phyloP scores from a whole-genome alignment of 345 rosid genomes.

The Rhodamnia rubescens region DNA sequence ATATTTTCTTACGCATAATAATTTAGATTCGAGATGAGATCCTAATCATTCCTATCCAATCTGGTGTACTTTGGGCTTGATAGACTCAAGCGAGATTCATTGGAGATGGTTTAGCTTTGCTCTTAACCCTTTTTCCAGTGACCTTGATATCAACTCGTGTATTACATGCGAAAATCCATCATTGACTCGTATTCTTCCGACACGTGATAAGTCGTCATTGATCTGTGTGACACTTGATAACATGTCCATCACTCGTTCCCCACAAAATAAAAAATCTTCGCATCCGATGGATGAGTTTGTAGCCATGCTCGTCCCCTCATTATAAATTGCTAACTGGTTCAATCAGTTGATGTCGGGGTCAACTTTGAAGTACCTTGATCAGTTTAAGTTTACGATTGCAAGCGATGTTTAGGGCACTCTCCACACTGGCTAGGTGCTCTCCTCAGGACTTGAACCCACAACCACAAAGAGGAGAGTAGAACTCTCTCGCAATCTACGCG shows the following conservation, averaged over 20 bases:
- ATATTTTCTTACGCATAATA: not conserved
- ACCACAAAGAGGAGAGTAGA: not conserved
- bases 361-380: not conserved
- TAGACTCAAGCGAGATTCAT: not conserved
- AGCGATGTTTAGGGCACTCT: not conserved
- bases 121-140: not conserved
- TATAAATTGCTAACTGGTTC: not conserved
- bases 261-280: not conserved
- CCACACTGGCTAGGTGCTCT: not conserved
- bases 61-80: not conserved
- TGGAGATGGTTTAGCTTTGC: not conserved
- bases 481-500: not conserved
- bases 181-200: not conserved
- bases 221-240: not conserved
- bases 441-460: not conserved
- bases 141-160: not conserved
- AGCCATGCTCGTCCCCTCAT: not conserved
- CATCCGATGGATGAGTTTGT: not conserved
- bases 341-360: not conserved
- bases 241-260: not conserved
- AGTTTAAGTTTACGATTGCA: fast-evolving
- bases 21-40: not conserved
- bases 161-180: not conserved
- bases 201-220: fast-evolving
- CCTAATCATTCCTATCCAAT: not conserved